These are phyloP conservation scores for Candida hungchunana DNA, from an alignment of 805 yeast genomes.

Conservation along the genomic window DNA sequence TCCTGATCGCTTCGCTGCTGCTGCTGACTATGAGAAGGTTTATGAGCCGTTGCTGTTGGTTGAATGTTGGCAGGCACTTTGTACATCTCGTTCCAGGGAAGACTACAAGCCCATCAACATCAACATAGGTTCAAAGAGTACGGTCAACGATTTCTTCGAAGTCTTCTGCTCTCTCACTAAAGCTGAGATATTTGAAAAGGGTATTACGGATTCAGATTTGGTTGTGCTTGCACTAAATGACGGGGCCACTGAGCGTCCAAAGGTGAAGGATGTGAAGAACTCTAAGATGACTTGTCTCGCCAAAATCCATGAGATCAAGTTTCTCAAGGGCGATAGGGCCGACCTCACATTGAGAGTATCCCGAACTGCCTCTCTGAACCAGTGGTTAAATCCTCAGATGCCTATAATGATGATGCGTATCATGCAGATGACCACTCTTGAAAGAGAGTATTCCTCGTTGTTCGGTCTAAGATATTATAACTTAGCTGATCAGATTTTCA, in stretches of 20 bases:
- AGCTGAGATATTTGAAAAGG: conserved; percentile 43
- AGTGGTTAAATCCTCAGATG: conserved; percentile 56
- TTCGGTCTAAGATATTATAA: conserved; percentile 82
- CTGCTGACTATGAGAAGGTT: conserved; percentile 60
- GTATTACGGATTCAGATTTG: conserved; percentile 72
- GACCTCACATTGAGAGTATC: conserved; percentile 74
- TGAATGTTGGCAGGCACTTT: conserved; percentile 93
- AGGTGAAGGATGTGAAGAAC: conserved; percentile 31
- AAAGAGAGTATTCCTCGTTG: conserved; percentile 85
- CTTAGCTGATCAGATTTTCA: conserved; percentile 58
- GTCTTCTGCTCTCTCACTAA: conserved; percentile 70
- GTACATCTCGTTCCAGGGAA: conserved; percentile 60
- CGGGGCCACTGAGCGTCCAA: conserved; percentile 21
- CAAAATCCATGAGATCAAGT: conserved; percentile 69
- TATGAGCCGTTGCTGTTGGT: conserved; percentile 79
- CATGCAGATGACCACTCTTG: conserved; percentile 86
- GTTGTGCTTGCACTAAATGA: conserved; percentile 50
- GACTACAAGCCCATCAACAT: conserved; percentile 57
- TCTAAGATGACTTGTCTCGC: conserved; percentile 64
- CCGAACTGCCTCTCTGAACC: conserved; percentile 41
- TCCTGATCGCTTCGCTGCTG: conserved; percentile 50
- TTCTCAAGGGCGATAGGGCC: conserved; percentile 56
- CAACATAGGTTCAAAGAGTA: conserved; percentile 72
- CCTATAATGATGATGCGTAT: conserved; percentile 66
- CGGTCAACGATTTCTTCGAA: conserved; percentile 84